Base-by-base conservation (phyloP, 1,139 yeast genomes). In the Martiniozyma asiatica region DNA sequence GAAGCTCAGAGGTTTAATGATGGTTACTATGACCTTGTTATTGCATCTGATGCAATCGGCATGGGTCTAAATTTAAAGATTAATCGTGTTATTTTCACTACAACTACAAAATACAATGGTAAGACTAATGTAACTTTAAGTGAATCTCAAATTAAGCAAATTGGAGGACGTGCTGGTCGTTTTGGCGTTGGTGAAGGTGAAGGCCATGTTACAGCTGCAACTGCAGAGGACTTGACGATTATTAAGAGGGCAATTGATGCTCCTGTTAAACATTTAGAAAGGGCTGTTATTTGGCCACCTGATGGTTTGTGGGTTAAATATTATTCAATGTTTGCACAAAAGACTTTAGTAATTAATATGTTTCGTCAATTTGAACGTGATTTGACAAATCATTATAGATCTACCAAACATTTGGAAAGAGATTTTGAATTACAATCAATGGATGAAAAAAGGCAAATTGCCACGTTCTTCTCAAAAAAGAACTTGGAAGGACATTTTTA, bases 1-100 rank as follows among this genome's bases (percentile, higher is more conserved):
- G 96, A 89, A 47, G 95, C 97, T 0, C 56, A 61, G 20, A 62
- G 71, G 25, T 89, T 89, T 52, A 89, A 89, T 46, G 57, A 52
- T 14, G 92, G 92, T 3, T 67, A 68, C 26, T 78, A 73, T 39
- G 92, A 87, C 45, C 67, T 80, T 14, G 59, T 89, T 27, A 82
- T 89, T 4, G 97, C 98, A 0, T 81, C 96, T 1, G 98, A 89
- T 58, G 99, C 99, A 0, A 73, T 89, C 35, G 98, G 98, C 2
- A 89, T 89, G 97, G 99, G 99, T 0, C 63, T 89, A 32, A 89
- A 89, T 47, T 61, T 89, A 45, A 76, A 79, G 16, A 85, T 89
- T 41, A 73, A 75, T 37, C 59, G 98, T 35, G 69, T 89, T 11
- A 68, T 89, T 2, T 87, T 89, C 46, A 69, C 78, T 18, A 65